These are phyloP conservation scores for Colletotrichum sp. DNA, from an alignment of 2,329 filamentous ascomycete species.

Conservation along the genomic window DNA sequence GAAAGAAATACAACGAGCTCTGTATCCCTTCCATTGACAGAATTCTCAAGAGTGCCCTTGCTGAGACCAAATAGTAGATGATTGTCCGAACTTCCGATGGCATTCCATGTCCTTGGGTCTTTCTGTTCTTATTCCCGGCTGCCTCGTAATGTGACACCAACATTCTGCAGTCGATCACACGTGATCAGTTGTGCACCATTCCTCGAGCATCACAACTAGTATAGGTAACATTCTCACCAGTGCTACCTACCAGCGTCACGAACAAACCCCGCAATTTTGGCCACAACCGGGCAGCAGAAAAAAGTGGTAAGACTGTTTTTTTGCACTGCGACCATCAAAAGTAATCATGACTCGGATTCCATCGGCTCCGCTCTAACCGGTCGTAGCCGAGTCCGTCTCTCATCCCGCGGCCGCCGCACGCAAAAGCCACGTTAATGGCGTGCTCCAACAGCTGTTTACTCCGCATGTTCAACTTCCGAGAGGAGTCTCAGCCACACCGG, in stretches of 20 bases:
- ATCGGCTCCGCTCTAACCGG: background rate
- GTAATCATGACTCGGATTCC: background rate
- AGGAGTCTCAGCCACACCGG: background rate
- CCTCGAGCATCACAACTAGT: background rate
- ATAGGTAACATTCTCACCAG: background rate
- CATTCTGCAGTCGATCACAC: background rate
- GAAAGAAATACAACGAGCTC: background rate
- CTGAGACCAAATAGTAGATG: background rate
- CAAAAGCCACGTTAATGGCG: background rate
- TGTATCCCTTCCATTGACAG: background rate
- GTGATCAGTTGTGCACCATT: background rate
- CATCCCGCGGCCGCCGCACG: background rate
- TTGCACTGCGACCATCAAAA: background rate
- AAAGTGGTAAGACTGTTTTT: background rate
- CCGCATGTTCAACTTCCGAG: background rate
- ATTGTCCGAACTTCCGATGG: background rate
- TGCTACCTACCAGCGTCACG: background rate
- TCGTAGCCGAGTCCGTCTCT: background rate
- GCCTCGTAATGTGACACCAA: background rate
- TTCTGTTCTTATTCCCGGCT: background rate
- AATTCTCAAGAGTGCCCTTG: background rate
- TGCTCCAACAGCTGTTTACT: background rate
- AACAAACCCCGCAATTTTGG: background rate
- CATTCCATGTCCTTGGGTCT: background rate
- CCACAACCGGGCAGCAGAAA: background rate